These are phyloP conservation scores for Wickerhamiella infanticola DNA, from an alignment of 1,139 yeast genomes.

Conservation along the genomic window DNA sequence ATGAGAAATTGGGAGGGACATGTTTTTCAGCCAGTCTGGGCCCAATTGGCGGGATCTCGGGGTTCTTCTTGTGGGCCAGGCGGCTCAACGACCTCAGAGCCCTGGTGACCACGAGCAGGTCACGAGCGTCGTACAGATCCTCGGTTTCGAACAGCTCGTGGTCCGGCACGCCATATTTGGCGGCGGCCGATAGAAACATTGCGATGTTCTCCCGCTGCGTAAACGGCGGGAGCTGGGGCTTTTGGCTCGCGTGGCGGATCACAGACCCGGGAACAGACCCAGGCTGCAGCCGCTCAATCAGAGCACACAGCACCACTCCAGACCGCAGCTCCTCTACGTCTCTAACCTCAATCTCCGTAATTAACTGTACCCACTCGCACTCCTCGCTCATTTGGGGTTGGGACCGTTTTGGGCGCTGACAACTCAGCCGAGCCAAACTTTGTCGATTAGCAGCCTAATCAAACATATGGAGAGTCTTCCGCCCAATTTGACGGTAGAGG, in stretches of 20 bases:
- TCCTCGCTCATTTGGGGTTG: background rate
- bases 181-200: conserved; percentile 43
- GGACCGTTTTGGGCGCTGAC: background rate
- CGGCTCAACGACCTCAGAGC: conserved; percentile 63
- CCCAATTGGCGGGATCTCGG: conserved; percentile 34
- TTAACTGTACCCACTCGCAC: conserved; percentile 5
- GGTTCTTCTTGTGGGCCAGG: conserved; percentile 35
- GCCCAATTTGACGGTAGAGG: conserved; percentile 16
- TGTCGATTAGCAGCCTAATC: background rate
- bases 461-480: conserved; percentile 9
- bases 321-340: conserved; percentile 43
- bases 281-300: conserved; percentile 27
- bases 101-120: conserved; percentile 64
- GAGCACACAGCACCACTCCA: conserved; percentile 48
- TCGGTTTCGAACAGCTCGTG: conserved; percentile 75
- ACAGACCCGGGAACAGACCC: conserved; percentile 29
- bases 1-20: conserved; percentile 20
- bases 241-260: background rate
- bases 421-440: background rate
- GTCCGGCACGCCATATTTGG: conserved; percentile 54
- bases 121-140: conserved; percentile 57
- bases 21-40: conserved; percentile 26
- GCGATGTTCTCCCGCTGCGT: conserved; percentile 75
- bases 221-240: conserved; percentile 58
- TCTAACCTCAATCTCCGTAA: background rate